Evolutionary conservation across 768 basidiomycete genomes (phyloP).

Genomic region (Hygrocybe coccinea): DNA sequence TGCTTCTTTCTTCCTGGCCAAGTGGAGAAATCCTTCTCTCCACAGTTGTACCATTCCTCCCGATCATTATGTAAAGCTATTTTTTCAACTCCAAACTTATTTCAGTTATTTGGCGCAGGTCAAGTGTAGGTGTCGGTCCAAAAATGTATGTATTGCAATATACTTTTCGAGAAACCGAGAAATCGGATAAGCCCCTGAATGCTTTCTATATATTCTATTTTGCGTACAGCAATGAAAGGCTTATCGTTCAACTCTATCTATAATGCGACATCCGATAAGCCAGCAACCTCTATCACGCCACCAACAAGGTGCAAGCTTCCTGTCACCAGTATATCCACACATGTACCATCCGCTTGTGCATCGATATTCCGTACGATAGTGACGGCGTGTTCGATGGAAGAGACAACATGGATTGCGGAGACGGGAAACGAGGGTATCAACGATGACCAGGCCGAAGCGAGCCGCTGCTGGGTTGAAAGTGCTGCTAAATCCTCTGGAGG

Average conservation of each 20-base stretch:
- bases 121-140: too few relatives aligned
- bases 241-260: constrained; percentile 30
- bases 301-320: constrained; percentile 94
- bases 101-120: too few relatives aligned
- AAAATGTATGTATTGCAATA: too few relatives aligned
- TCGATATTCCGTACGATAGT: constrained; percentile 49
- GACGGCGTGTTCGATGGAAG: constrained; percentile 89
- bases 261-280: constrained; percentile 64
- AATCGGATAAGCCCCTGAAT: too few relatives aligned
- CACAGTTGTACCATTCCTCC: too few relatives aligned
- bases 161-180: too few relatives aligned
- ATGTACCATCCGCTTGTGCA: constrained; percentile 18
- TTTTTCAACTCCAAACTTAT: too few relatives aligned
- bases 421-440: constrained; percentile 58
- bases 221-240: too few relatives aligned
- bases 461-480: constrained; percentile 70
- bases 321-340: constrained; percentile 69
- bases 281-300: constrained; percentile 88
- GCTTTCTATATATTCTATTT: too few relatives aligned
- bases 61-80: too few relatives aligned
- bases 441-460: constrained; percentile 67
- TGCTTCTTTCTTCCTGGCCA: too few relatives aligned
- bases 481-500: constrained; percentile 56
- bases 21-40: too few relatives aligned
- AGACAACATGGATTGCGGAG: constrained; percentile 68